A percentile compares a stretch with the other conserved stretches of the same genome.
These are phyloP conservation scores for Sequoiadendron giganteum DNA, from an alignment of 75 land plant genomes.

Conservation along the genomic window DNA sequence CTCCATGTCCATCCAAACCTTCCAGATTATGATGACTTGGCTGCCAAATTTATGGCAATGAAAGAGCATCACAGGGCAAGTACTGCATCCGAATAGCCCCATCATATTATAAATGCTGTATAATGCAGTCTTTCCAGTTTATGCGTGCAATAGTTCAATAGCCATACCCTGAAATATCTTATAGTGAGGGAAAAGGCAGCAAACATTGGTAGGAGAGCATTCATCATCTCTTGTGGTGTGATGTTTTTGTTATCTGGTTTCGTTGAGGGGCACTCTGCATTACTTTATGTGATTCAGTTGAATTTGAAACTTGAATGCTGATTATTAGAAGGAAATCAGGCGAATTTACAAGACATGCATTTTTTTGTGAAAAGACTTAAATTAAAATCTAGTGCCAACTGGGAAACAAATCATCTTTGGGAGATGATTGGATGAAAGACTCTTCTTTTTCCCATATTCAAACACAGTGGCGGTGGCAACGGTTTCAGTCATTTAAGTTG, in stretches of 20 bases:
- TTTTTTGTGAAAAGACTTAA: background rate
- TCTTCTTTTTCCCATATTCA: background rate
- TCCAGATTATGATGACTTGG: constrained; percentile 50
- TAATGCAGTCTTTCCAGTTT: background rate
- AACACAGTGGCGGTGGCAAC: background rate
- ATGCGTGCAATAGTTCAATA: background rate
- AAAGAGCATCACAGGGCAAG: constrained; percentile 21
- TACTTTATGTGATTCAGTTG: background rate
- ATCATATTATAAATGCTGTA: background rate
- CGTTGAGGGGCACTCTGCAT: background rate
- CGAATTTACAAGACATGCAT: background rate
- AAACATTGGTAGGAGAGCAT: background rate
- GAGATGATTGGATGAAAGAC: background rate
- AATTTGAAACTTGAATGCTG: background rate
- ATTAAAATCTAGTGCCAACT: background rate
- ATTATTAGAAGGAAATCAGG: background rate
- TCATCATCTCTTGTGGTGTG: background rate
- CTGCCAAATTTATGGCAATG: constrained; percentile 47
- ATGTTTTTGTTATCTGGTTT: background rate
- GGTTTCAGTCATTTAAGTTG: background rate
- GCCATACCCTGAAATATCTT: background rate
- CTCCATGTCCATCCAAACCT: constrained; percentile 55
- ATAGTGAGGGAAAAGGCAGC: background rate
- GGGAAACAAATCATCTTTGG: background rate
- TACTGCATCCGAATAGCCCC: background rate